phyloP scores from a whole-genome alignment of 2,329 filamentous ascomycete species.

The Chrysosporium queenslandicum region DNA sequence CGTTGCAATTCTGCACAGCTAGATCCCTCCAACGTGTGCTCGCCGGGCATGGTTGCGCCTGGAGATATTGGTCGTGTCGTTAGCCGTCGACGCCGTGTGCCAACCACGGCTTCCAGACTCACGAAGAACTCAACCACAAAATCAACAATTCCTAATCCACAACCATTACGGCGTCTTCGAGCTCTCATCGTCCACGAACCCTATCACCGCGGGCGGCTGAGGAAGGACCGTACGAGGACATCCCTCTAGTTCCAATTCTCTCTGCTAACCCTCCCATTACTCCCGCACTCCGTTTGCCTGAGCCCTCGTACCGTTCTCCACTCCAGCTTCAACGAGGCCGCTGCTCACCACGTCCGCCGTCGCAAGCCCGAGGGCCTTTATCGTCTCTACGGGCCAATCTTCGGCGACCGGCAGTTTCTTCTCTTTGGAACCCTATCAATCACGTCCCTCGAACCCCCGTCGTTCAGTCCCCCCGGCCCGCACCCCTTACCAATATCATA shows the following conservation, averaged over 20 bases:
- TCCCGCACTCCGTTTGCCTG: constrained; percentile 14
- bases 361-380: constrained; percentile 12
- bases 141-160: constrained; percentile 12
- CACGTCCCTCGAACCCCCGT: constrained; percentile 47
- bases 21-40: background rate
- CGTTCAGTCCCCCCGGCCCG: constrained; percentile 33
- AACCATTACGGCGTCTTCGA: constrained; percentile 25
- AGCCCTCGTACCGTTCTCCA: constrained; percentile 17
- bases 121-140: constrained; percentile 3
- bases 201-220: constrained; percentile 34
- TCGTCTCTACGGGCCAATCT: constrained; percentile 19
- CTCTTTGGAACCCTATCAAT: constrained; percentile 54
- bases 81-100: constrained; percentile 14
- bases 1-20: background rate
- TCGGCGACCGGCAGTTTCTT: constrained; percentile 37
- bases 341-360: constrained; percentile 6
- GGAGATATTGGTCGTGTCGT: background rate
- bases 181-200: constrained; percentile 18
- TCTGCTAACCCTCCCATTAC: constrained; percentile 9
- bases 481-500: constrained; percentile 24
- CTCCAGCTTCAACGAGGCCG: constrained; percentile 9
- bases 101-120: constrained; percentile 8
- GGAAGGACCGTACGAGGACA: constrained; percentile 23
- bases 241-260: constrained; percentile 18
- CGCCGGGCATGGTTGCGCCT: constrained; percentile 5